Evolutionary conservation across 805 yeast species (phyloP).

Genomic region (Starmerella gropengiesseri): DNA sequence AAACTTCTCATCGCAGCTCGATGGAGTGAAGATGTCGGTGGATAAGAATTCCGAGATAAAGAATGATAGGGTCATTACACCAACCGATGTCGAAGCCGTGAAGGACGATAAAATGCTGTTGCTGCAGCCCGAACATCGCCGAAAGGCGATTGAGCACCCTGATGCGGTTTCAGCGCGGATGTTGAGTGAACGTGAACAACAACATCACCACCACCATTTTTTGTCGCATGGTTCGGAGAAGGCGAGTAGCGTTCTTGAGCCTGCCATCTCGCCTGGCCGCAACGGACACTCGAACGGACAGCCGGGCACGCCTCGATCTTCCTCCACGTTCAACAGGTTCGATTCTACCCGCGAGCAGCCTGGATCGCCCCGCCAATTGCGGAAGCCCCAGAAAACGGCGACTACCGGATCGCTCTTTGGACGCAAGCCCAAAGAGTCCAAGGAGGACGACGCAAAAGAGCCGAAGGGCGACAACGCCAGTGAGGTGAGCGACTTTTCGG

Average conservation of each 20-base stretch:
- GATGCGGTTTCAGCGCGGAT: neutral
- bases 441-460: neutral
- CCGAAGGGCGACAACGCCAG: neutral
- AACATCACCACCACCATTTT: neutral
- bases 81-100: neutral
- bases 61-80: neutral
- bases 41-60: neutral
- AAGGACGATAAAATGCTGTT: neutral
- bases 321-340: neutral
- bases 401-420: neutral
- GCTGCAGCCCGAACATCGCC: conserved; percentile 11
- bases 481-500: neutral
- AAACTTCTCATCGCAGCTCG: neutral
- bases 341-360: neutral
- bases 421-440: neutral
- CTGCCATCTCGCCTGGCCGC: too few relatives aligned
- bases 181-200: neutral
- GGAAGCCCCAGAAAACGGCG: conserved; percentile 1
- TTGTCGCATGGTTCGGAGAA: too few relatives aligned
- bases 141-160: conserved; percentile 8
- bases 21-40: neutral
- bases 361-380: conserved; percentile 2
- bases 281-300: too few relatives aligned
- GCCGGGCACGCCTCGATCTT: neutral
- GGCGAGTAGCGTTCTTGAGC: too few relatives aligned